Evolutionary conservation across 2,329 filamentous ascomycete genomes (phyloP).

Genomic region (Hymenoscyphus salicellus): DNA sequence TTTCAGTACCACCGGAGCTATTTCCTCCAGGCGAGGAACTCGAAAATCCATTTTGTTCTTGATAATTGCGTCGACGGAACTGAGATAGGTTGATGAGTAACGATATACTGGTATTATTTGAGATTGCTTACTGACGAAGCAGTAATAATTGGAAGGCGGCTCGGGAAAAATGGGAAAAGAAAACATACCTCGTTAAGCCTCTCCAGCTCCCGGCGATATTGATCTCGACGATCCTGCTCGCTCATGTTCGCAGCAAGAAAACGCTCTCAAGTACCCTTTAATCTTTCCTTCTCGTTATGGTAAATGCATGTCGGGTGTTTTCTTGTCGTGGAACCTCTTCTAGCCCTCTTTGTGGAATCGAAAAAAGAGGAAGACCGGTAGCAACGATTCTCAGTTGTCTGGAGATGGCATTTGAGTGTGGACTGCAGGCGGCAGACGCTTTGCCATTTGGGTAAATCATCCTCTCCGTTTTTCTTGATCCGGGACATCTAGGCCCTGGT

Average conservation of each 20-base stretch:
- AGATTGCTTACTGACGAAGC: not conserved
- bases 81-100: not conserved
- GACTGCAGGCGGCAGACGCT: not conserved
- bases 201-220: conserved; percentile 19
- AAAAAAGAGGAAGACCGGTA: not conserved
- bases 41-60: not conserved
- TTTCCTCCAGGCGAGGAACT: not conserved
- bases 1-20: not conserved
- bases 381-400: not conserved
- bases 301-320: not conserved
- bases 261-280: not conserved
- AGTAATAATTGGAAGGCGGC: not conserved
- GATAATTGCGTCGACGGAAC: not conserved
- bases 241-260: conserved; percentile 6
- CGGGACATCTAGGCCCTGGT: not conserved
- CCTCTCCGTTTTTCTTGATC: not conserved
- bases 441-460: not conserved
- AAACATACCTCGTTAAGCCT: conserved; percentile 22
- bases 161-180: not conserved
- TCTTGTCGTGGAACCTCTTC: conserved; percentile 1
- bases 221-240: conserved; percentile 15
- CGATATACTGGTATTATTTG: not conserved
- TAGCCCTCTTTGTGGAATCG: not conserved
- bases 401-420: not conserved
- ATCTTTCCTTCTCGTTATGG: not conserved